Percentiles rank a stretch among this genome's conserved stretches.
These are phyloP conservation scores for Alternaria brassicae DNA, from an alignment of 2,329 filamentous ascomycete species.

Conservation along the genomic window DNA sequence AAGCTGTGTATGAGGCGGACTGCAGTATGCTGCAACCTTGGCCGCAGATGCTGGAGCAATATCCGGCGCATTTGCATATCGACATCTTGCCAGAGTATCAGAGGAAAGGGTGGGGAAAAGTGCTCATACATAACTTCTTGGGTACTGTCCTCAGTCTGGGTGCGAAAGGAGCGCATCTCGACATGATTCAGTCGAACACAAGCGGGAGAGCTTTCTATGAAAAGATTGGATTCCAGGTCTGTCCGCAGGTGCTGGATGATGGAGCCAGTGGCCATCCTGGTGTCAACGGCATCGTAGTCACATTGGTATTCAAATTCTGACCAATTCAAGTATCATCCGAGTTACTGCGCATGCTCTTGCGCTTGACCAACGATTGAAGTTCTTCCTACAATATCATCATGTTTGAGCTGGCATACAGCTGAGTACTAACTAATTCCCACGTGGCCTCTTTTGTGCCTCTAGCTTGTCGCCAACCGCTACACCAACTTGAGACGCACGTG, in stretches of 20 bases:
- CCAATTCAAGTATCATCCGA: neutral
- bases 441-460: neutral
- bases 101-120: conserved; percentile 40
- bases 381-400: neutral
- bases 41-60: conserved; percentile 30
- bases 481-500: neutral
- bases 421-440: neutral
- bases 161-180: conserved; percentile 45
- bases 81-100: conserved; percentile 47
- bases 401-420: neutral
- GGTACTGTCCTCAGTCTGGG: conserved; percentile 29
- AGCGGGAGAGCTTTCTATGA: conserved; percentile 41
- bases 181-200: conserved; percentile 44
- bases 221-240: conserved; percentile 33
- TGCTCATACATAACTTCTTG: conserved; percentile 38
- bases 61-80: conserved; percentile 50
- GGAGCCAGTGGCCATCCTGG: conserved; percentile 37
- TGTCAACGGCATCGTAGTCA: conserved; percentile 31
- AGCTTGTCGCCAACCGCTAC: neutral
- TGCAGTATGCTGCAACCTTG: conserved; percentile 34
- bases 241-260: conserved; percentile 34
- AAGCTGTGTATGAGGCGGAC: conserved; percentile 28
- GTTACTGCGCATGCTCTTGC: neutral
- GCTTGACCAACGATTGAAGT: neutral
- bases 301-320: conserved; percentile 35